Conservation (phyloP, 2,329 filamentous ascomycete genomes). For the Pseudogymnoascus sp. region DNA sequence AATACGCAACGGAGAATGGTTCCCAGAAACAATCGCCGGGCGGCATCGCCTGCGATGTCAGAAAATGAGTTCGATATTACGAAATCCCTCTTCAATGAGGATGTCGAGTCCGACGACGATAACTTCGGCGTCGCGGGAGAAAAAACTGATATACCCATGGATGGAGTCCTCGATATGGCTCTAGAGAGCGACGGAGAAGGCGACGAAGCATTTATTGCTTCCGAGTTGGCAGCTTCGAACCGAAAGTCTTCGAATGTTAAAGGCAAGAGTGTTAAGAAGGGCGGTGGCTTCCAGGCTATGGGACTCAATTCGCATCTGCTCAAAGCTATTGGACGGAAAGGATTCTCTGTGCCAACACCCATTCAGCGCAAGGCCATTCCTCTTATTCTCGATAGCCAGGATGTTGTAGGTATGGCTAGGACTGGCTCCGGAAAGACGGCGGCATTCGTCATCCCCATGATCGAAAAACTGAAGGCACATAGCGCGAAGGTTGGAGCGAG, state of each 20-base stretch:
- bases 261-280: constrained; percentile 83
- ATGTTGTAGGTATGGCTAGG: constrained; percentile 98
- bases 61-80: constrained; percentile 91
- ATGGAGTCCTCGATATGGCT: constrained; percentile 47
- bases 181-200: constrained; percentile 53
- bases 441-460: constrained; percentile 97
- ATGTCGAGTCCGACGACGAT: constrained; percentile 43
- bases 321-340: constrained; percentile 87
- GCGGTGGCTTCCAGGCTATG: constrained; percentile 95
- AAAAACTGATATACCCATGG: constrained; percentile 23
- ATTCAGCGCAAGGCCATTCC: constrained; percentile 97
- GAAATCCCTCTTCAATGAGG: constrained; percentile 62
- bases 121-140: constrained; percentile 28
- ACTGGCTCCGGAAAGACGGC: constrained; percentile 99
- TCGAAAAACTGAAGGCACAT: constrained; percentile 84
- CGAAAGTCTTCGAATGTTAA: constrained; percentile 76
- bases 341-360: constrained; percentile 90
- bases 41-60: constrained; percentile 72
- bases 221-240: constrained; percentile 79
- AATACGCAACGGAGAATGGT: constrained; percentile 9
- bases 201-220: constrained; percentile 87
- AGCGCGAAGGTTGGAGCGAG: constrained; percentile 79
- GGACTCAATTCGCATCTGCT: constrained; percentile 75
- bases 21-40: constrained; percentile 41
- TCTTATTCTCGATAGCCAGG: constrained; percentile 77